A percentile compares a stretch with the other conserved stretches of the same genome.
These are phyloP conservation scores for Termitomyces sp. DNA, from an alignment of 768 basidiomycete genomes.

Conservation along the genomic window DNA sequence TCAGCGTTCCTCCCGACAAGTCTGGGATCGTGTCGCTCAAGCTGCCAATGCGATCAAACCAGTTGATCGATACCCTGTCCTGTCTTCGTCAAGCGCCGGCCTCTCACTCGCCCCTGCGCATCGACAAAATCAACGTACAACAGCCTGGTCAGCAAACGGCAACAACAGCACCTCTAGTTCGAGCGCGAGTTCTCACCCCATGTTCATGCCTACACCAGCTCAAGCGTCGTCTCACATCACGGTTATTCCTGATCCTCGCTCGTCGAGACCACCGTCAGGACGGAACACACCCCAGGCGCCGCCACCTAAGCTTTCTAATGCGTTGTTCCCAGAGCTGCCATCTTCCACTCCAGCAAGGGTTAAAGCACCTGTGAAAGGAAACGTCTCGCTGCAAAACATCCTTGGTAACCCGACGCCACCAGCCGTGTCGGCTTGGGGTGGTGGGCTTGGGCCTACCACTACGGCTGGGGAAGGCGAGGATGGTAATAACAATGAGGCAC, in stretches of 20 bases:
- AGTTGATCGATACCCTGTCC: conserved; percentile 31
- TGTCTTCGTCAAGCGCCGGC: conserved; percentile 15
- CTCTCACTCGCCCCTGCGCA: conserved; percentile 24
- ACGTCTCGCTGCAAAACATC: conserved; percentile 64
- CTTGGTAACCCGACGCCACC: conserved; percentile 41
- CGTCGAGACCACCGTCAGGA: conserved; percentile 11
- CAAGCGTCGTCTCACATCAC: conserved; percentile 20
- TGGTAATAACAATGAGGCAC: conserved; percentile 6
- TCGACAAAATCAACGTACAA: conserved; percentile 45
- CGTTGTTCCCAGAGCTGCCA: conserved; percentile 71
- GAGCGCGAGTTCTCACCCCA: conserved; percentile 9
- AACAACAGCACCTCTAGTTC: conserved; percentile 16
- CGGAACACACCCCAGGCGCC: conserved; percentile 15
- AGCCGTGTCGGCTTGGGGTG: conserved; percentile 36
- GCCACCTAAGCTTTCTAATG: conserved; percentile 44
- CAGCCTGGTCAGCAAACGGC: conserved; percentile 52
- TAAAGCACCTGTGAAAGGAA: conserved; percentile 52
- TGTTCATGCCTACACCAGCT: conserved; percentile 21
- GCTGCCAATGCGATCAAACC: conserved; percentile 48
- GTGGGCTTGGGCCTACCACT: conserved; percentile 11
- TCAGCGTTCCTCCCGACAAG: conserved; percentile 54
- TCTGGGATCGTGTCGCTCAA: conserved; percentile 85
- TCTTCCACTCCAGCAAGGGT: conserved; percentile 30
- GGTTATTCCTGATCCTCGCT: conserved; percentile 15
- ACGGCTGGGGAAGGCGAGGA: conserved; percentile 7